phyloP scores from a whole-genome alignment of 1,139 yeast species.

The Yamadazyma taylorii region DNA sequence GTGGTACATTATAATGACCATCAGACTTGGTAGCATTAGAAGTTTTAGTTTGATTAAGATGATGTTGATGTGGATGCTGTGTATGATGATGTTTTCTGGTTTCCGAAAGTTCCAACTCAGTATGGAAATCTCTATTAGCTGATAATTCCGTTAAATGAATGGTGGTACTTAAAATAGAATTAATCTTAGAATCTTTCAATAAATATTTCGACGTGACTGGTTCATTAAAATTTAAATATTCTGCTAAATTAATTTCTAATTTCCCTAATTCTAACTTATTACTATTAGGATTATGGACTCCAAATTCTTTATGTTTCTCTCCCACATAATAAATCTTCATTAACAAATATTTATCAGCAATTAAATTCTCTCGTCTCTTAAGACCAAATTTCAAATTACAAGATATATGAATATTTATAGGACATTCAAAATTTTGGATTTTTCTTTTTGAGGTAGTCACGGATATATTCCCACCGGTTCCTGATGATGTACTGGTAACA shows the following conservation, averaged over 20 bases:
- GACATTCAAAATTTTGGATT: conserved; percentile 45
- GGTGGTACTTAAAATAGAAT: conserved; percentile 64
- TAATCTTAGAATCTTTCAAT: conserved; percentile 75
- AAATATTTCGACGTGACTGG: conserved; percentile 61
- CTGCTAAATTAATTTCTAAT: conserved; percentile 68
- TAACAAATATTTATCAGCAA: conserved; percentile 38
- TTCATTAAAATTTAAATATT: conserved; percentile 60
- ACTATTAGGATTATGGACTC: conserved; percentile 9
- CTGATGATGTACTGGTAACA: conserved; percentile 6
- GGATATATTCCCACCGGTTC: conserved; percentile 27
- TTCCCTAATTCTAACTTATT: conserved; percentile 55
- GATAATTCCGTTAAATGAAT: conserved; percentile 42
- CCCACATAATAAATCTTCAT: conserved; percentile 42
- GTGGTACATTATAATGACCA: conserved; percentile 30
- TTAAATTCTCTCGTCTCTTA: conserved; percentile 35
- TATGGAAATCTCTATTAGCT: conserved; percentile 43
- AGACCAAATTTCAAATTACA: conserved; percentile 44
- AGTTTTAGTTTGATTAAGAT: conserved; percentile 6
- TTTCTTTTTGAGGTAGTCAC: conserved; percentile 35
- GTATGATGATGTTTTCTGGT: too few relatives aligned
- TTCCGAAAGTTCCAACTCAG: conserved; percentile 40
- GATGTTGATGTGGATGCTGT: conserved; percentile 9
- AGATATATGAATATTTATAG: conserved; percentile 36
- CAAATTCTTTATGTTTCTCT: conserved; percentile 34
- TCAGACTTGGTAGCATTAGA: conserved; percentile 1